phyloP scores from a whole-genome alignment of 441 rosid species.

The Erysimum pusillum region DNA sequence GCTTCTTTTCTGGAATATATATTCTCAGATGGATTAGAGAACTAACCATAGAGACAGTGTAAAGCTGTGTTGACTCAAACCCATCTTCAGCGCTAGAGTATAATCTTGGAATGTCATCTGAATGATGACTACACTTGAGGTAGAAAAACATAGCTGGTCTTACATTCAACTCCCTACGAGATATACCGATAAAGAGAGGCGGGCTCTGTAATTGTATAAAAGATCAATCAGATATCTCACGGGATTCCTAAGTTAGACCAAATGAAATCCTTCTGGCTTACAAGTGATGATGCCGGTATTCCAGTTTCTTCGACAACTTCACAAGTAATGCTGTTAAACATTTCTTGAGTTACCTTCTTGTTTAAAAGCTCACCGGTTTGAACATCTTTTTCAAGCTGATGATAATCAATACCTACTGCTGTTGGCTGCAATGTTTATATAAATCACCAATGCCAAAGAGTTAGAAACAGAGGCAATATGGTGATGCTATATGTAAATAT shows the following conservation, averaged over 20 bases:
- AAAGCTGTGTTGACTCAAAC: constrained; percentile 84
- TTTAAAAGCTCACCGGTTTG: constrained; percentile 48
- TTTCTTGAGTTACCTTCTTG: constrained; percentile 68
- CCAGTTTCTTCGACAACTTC: constrained; percentile 96
- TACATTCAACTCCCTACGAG: constrained; percentile 76
- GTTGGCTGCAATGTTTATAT: constrained; percentile 62
- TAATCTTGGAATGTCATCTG: constrained; percentile 72
- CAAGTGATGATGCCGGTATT: constrained; percentile 78
- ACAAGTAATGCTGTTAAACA: constrained; percentile 80
- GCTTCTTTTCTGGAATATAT: background rate
- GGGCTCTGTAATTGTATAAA: constrained; percentile 55
- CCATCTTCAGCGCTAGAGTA: constrained; percentile 88
- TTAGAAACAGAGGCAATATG: constrained; percentile 1
- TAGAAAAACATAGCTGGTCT: constrained; percentile 91
- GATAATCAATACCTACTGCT: constrained; percentile 61
- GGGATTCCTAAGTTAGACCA: background rate
- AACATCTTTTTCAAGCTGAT: constrained; percentile 45
- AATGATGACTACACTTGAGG: constrained; percentile 69
- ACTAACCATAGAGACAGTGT: constrained; percentile 77
- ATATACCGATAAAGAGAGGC: constrained; percentile 79
- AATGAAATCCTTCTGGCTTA: constrained; percentile 45
- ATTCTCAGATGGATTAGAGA: background rate
- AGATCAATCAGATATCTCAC: constrained; percentile 1
- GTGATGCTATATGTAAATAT: background rate
- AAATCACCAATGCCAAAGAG: constrained; percentile 2